Conservation (phyloP, 441 rosid genomes). For the Erysimum cheiri region DNA sequence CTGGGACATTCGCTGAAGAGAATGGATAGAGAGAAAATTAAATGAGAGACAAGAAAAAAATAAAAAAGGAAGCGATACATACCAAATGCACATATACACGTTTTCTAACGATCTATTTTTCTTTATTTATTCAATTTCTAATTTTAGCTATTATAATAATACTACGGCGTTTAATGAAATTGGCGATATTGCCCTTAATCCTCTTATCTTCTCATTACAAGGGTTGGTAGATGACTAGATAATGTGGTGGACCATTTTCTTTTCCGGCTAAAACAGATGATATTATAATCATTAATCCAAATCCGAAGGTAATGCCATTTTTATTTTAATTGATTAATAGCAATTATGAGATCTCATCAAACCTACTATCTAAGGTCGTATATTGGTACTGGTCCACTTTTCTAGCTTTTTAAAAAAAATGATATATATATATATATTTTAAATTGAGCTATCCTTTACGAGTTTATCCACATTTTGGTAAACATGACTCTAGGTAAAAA, state of each 20-base stretch:
- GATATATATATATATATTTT: too few relatives aligned
- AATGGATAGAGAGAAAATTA: conserved; percentile 26
- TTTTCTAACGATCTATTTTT: conserved; percentile 40
- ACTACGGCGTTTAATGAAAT: not conserved
- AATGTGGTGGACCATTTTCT: conserved; percentile 44
- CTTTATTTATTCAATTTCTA: not conserved
- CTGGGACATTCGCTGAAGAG: conserved; percentile 33
- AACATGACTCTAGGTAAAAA: conserved; percentile 20
- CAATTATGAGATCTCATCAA: conserved; percentile 44
- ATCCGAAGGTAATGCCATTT: conserved; percentile 22
- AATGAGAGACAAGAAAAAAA: conserved; percentile 25
- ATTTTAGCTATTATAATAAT: conserved; percentile 18
- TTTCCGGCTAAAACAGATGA: conserved; percentile 24
- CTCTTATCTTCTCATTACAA: conserved; percentile 35
- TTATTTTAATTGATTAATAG: not conserved
- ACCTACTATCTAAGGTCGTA: conserved; percentile 46
- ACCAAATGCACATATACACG: conserved; percentile 45
- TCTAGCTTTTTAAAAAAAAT: not conserved
- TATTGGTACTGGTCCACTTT: conserved; percentile 42
- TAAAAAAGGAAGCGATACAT: not conserved
- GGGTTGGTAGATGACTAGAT: conserved; percentile 47
- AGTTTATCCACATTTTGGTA: conserved; percentile 31
- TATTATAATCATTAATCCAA: conserved; percentile 27
- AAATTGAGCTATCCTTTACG: conserved; percentile 29
- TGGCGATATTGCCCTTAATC: conserved; percentile 38